phyloP scores from a whole-genome alignment of 495 filamentous ascomycete species.

The Ramalina peruviana region DNA sequence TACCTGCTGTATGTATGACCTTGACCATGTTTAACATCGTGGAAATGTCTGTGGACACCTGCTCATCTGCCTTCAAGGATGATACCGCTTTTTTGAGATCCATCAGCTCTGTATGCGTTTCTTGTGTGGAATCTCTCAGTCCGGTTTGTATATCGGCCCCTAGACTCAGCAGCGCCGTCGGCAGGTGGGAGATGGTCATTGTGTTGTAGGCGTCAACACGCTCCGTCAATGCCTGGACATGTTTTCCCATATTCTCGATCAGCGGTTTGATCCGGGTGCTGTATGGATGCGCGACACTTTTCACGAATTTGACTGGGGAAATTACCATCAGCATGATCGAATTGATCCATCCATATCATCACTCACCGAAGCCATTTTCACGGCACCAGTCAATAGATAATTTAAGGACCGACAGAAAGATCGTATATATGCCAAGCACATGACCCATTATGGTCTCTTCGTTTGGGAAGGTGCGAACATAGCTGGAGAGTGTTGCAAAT shows the following conservation, averaged over 20 bases:
- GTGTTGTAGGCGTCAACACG: not conserved
- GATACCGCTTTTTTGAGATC: too few relatives aligned
- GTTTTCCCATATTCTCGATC: not conserved
- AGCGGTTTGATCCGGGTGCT: not conserved
- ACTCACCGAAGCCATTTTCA: not conserved
- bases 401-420: not conserved
- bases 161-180: too few relatives aligned
- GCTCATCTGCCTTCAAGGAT: too few relatives aligned
- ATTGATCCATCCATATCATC: too few relatives aligned
- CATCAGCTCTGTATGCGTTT: too few relatives aligned
- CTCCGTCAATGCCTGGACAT: not conserved
- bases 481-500: not conserved
- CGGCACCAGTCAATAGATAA: not conserved
- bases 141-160: too few relatives aligned
- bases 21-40: too few relatives aligned
- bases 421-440: not conserved
- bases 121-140: too few relatives aligned
- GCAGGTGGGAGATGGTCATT: too few relatives aligned
- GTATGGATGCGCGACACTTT: not conserved
- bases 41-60: too few relatives aligned
- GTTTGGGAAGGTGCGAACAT: not conserved
- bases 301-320: not conserved
- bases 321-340: not conserved
- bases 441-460: not conserved
- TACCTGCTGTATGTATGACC: not conserved